These are phyloP conservation scores for Ambrosiella cleistominuta DNA, from an alignment of 2,329 filamentous ascomycete genomes.

Conservation along the genomic window DNA sequence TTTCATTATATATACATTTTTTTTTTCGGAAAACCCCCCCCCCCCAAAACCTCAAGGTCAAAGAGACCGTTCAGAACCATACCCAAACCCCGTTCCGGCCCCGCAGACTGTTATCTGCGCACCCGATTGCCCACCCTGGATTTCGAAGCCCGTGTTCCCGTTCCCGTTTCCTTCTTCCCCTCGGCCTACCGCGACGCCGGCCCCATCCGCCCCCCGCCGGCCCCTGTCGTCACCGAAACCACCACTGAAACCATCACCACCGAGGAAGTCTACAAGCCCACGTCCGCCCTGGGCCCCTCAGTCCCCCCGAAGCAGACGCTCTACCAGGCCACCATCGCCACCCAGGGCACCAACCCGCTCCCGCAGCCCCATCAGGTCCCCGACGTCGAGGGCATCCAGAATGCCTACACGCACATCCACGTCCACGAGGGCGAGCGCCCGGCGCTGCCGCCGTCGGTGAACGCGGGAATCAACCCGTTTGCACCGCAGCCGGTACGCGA, in stretches of 20 bases:
- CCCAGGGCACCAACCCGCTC: slow-evolving; percentile 1
- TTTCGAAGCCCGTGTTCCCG: slow-evolving; percentile 98
- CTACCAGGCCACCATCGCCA: slow-evolving; percentile 11
- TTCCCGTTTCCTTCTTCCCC: slow-evolving; percentile 99
- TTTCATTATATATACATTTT: neutral
- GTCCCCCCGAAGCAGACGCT: slow-evolving; percentile 12
- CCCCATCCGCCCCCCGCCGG: slow-evolving; percentile 16
- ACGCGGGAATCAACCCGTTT: slow-evolving; percentile 3
- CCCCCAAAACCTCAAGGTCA: neutral
- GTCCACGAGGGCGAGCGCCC: neutral
- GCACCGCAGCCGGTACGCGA: slow-evolving; percentile 2
- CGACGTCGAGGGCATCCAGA: neutral
- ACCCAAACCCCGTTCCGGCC: neutral
- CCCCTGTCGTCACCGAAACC: slow-evolving; percentile 18
- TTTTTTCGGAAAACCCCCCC: too few relatives aligned
- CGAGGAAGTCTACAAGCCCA: slow-evolving; percentile 30
- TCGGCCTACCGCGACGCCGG: slow-evolving; percentile 66
- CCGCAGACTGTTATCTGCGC: neutral
- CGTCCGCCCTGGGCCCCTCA: neutral
- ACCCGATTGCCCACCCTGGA: slow-evolving; percentile 83
- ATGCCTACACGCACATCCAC: slow-evolving; percentile 8
- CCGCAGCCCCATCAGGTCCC: slow-evolving; percentile 8
- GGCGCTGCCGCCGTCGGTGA: neutral
- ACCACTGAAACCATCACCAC: slow-evolving; percentile 20
- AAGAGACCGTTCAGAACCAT: neutral